Evolutionary conservation across 441 rosid genomes (phyloP), one percentile per base, ranked within the genome.

Genomic region (Raphanus hybrid): DNA sequence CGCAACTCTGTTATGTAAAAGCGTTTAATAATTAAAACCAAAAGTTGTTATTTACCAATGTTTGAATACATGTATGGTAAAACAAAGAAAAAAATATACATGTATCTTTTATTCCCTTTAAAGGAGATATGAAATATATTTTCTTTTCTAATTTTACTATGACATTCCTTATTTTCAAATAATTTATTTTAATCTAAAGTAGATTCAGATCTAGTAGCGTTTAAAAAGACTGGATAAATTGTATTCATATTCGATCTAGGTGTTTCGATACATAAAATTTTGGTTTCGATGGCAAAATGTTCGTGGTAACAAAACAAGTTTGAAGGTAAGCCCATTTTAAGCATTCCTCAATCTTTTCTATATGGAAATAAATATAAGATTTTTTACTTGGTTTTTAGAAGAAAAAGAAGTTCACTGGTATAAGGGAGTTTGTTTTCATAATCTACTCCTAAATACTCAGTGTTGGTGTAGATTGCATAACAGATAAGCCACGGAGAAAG

Each of bases 31-130:
- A 58, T 23, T 23, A 57, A 50, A 48, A 55, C 2, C 60, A 23
- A 55, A 55, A 43, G 15, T 54, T 54, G 18, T 54, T 16, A 7
- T 55, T 3, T 39, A 39, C 15, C 14, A 70, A 59, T 61, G 20
- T 29, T 62, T 61, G 67, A 45, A 57, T 61, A 10, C 27, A 27
- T 69, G 11, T 69, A 54, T 69, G 39, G 41, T 3, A 54, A 32
- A 3, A 12, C 10, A 16, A 8, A 16, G 12, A 16, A 15, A 5
- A 5, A 5, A 39, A 15, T 70, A 37, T 70, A 15, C 54, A 39
- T 27, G 14, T 45, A 23, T 71, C 11, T 29, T 45, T 29, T 23
- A 34, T 58, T 58, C 34, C 35, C 18, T 16, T 16, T 4, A 7
- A 45, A 26, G 18, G 60, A 61, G 16, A 58, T 62, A 48, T 62